Evolutionary conservation across 2,329 filamentous ascomycete genomes (phyloP).

Genomic region (Cyphellophora europaea): DNA sequence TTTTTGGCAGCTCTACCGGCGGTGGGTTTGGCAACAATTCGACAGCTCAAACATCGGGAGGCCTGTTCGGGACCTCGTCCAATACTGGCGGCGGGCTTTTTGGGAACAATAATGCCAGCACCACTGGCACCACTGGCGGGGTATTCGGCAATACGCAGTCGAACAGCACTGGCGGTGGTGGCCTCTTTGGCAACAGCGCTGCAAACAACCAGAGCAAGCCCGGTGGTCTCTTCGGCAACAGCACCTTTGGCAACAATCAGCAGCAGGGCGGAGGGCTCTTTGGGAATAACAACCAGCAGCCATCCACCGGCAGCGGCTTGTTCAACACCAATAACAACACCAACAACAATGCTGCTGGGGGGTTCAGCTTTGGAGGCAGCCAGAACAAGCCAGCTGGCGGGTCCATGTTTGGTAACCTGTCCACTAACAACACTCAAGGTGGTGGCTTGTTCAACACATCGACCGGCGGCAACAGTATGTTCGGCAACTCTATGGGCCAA

Average conservation of each 20-base stretch:
- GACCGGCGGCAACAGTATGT: conserved; percentile 34
- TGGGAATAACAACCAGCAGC: conserved; percentile 25
- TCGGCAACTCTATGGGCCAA: conserved; percentile 44
- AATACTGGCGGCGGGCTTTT: conserved; percentile 27
- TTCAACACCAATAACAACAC: conserved; percentile 18
- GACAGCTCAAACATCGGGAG: conserved; percentile 33
- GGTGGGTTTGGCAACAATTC: conserved; percentile 27
- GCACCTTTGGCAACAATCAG: conserved; percentile 14
- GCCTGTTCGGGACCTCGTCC: conserved; percentile 33
- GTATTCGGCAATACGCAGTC: conserved; percentile 33
- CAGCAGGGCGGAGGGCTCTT: conserved; percentile 29
- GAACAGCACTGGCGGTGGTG: conserved; percentile 20
- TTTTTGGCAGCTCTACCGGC: conserved; percentile 25
- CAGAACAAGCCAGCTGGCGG: conserved; percentile 37
- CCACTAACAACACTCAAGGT: conserved; percentile 25
- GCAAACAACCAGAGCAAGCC: conserved; percentile 41
- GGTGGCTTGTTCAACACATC: conserved; percentile 31
- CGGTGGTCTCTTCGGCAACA: conserved; percentile 34
- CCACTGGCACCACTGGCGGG: conserved; percentile 35
- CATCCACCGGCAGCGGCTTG: conserved; percentile 14
- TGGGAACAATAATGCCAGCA: conserved; percentile 37
- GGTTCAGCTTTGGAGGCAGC: conserved; percentile 40
- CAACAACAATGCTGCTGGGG: conserved; percentile 18
- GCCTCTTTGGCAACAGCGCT: conserved; percentile 34
- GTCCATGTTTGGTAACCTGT: conserved; percentile 47